Conservation (phyloP, 164 flowering plant species). For the Aristolochia californica region DNA sequence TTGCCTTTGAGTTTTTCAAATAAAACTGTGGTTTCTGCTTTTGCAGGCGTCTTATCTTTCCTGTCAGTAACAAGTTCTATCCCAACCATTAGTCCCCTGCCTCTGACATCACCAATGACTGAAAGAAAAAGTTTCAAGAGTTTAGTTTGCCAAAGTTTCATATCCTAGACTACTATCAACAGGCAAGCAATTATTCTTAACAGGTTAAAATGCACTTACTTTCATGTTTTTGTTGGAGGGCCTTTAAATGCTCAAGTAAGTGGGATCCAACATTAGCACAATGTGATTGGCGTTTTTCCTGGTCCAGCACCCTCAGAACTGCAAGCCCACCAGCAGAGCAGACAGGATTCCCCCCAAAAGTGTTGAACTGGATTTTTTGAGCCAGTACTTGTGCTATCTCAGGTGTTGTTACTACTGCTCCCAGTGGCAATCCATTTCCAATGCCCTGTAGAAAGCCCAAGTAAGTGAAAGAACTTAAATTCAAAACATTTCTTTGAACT, state of each 20-base stretch:
- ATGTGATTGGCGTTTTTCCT: slow-evolving; percentile 86
- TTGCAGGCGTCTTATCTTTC: slow-evolving; percentile 84
- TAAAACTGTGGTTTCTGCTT: slow-evolving; percentile 69
- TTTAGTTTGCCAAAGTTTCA: neutral
- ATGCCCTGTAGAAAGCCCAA: slow-evolving; percentile 56
- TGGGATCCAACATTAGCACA: slow-evolving; percentile 85
- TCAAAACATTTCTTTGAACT: neutral
- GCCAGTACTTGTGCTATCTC: slow-evolving; percentile 85
- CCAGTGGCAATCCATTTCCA: slow-evolving; percentile 93
- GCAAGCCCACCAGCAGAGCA: slow-evolving; percentile 96
- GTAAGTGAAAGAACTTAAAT: slow-evolving; percentile 4
- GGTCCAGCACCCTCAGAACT: slow-evolving; percentile 80
- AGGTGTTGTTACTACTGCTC: slow-evolving; percentile 97
- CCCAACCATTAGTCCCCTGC: slow-evolving; percentile 93
- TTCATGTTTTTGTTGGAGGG: slow-evolving; percentile 69
- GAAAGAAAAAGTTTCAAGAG: slow-evolving; percentile 7
- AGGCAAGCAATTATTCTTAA: neutral
- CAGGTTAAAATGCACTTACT: slow-evolving; percentile 30
- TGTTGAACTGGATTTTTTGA: slow-evolving; percentile 86
- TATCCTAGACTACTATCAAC: neutral
- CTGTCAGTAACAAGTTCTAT: slow-evolving; percentile 83
- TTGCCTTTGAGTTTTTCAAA: slow-evolving; percentile 88
- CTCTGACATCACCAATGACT: slow-evolving; percentile 97
- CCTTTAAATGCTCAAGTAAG: slow-evolving; percentile 55
- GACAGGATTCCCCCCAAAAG: slow-evolving; percentile 98